These are phyloP conservation scores for Aureobasidium lini DNA, from an alignment of 2,329 filamentous ascomycete genomes.

Conservation along the genomic window DNA sequence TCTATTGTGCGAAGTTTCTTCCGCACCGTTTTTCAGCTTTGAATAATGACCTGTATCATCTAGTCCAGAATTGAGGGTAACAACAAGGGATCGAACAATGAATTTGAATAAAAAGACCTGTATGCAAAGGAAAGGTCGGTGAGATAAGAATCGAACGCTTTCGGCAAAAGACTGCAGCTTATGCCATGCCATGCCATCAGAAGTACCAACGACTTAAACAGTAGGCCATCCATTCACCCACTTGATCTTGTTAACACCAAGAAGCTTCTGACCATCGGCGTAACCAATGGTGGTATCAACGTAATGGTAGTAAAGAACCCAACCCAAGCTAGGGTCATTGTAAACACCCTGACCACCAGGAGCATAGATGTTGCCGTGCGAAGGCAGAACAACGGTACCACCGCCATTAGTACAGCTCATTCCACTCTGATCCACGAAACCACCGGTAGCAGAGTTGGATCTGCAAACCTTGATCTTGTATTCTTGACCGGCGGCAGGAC, in stretches of 20 bases:
- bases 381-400: constrained; percentile 54
- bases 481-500: constrained; percentile 51
- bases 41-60: no score
- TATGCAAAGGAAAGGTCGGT: background rate
- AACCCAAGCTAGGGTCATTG: constrained; percentile 41
- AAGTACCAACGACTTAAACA: background rate
- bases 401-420: constrained; percentile 48
- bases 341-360: constrained; percentile 55
- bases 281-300: constrained; percentile 48
- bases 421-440: constrained; percentile 52
- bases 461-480: constrained; percentile 61
- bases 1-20: no score
- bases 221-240: constrained; percentile 16
- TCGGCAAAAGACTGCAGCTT: background rate
- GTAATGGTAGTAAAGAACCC: constrained; percentile 58
- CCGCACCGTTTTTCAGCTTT: no score
- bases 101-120: no score
- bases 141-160: background rate
- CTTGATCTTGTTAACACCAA: constrained; percentile 17
- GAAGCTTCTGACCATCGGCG: constrained; percentile 30
- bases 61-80: background rate
- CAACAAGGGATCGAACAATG: background rate
- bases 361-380: constrained; percentile 54
- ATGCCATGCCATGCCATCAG: background rate
- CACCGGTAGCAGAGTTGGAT: constrained; percentile 43